phyloP scores from a whole-genome alignment of 208 protist species.

The Leishmania amazonensis region DNA sequence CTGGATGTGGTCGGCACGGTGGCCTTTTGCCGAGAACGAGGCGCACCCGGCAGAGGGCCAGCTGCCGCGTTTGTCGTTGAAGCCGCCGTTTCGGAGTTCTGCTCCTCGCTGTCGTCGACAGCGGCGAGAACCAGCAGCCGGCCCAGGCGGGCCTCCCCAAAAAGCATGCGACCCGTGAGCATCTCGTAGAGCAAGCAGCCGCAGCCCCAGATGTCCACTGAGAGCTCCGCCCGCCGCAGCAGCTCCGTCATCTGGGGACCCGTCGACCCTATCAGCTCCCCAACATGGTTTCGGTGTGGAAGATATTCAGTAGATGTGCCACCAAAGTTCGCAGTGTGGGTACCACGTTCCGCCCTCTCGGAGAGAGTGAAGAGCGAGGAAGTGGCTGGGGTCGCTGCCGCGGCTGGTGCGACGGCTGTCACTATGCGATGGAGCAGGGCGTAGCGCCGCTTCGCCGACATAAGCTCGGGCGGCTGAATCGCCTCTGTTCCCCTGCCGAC shows the following conservation, averaged over 20 bases:
- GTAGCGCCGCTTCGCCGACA: slow-evolving; percentile 60
- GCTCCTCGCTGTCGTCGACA: neutral
- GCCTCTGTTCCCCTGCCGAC: slow-evolving; percentile 73
- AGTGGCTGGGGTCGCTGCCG: neutral
- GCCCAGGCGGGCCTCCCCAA: slow-evolving; percentile 68
- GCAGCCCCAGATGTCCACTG: slow-evolving; percentile 83
- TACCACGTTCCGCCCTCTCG: slow-evolving; percentile 13
- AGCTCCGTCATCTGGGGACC: slow-evolving; percentile 27
- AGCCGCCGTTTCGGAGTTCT: neutral
- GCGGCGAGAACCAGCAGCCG: slow-evolving; percentile 54
- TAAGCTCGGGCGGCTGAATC: slow-evolving; percentile 80
- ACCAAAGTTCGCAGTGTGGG: neutral
- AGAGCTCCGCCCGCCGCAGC: slow-evolving; percentile 56
- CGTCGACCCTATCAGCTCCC: slow-evolving; percentile 15
- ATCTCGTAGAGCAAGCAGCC: slow-evolving; percentile 87
- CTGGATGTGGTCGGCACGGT: neutral
- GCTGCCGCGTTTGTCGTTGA: slow-evolving; percentile 1
- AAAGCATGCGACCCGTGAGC: slow-evolving; percentile 81
- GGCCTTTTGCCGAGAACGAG: neutral
- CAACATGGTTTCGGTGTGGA: slow-evolving; percentile 7
- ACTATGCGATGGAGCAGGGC: slow-evolving; percentile 42
- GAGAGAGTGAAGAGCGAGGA: neutral
- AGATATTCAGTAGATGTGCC: slow-evolving; percentile 2
- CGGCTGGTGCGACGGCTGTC: neutral
- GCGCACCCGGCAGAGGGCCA: neutral